A percentile compares a stretch with the other conserved stretches of the same genome.
These are phyloP conservation scores for Pseudonitzschia pungens DNA, from an alignment of 108 stramenopile species.

Conservation along the genomic window DNA sequence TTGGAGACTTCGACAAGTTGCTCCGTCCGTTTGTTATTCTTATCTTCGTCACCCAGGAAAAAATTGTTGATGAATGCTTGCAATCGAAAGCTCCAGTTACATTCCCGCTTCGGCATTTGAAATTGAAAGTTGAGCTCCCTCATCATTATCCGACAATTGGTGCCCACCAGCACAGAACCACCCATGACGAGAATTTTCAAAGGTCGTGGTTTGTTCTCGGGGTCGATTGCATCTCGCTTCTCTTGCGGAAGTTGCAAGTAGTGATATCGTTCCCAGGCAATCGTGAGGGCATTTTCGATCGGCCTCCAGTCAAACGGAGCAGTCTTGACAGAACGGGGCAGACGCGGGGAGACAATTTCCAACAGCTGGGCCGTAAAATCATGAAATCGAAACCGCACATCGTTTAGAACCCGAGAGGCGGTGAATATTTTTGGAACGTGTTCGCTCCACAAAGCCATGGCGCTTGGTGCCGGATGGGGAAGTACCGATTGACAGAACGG, in stretches of 20 bases:
- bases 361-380: slow-evolving; percentile 41
- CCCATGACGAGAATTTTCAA: slow-evolving; percentile 77
- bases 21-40: slow-evolving; percentile 1
- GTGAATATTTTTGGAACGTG: slow-evolving; percentile 22
- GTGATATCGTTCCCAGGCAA: slow-evolving; percentile 23
- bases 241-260: slow-evolving; percentile 13
- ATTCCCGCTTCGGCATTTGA: slow-evolving; percentile 48
- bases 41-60: slow-evolving; percentile 1
- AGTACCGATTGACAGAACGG: slow-evolving; percentile 29
- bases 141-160: slow-evolving; percentile 59
- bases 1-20: slow-evolving; percentile 53
- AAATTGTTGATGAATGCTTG: slow-evolving; percentile 40
- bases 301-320: slow-evolving; percentile 33
- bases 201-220: slow-evolving; percentile 43
- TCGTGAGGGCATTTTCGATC: slow-evolving; percentile 23
- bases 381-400: slow-evolving; percentile 25
- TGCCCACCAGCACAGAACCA: slow-evolving; percentile 74
- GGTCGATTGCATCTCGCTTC: slow-evolving; percentile 10
- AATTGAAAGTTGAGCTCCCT: slow-evolving; percentile 39
- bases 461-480: slow-evolving; percentile 29
- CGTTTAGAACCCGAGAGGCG: slow-evolving; percentile 33
- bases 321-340: slow-evolving; percentile 32
- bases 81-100: slow-evolving; percentile 68
- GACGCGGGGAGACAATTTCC: slow-evolving; percentile 36
- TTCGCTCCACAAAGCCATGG: slow-evolving; percentile 40